Percentiles rank a stretch among this genome's conserved stretches.
These are phyloP conservation scores for Dendrobium catenatum DNA, from an alignment of 106 monocot species.

Conservation along the genomic window DNA sequence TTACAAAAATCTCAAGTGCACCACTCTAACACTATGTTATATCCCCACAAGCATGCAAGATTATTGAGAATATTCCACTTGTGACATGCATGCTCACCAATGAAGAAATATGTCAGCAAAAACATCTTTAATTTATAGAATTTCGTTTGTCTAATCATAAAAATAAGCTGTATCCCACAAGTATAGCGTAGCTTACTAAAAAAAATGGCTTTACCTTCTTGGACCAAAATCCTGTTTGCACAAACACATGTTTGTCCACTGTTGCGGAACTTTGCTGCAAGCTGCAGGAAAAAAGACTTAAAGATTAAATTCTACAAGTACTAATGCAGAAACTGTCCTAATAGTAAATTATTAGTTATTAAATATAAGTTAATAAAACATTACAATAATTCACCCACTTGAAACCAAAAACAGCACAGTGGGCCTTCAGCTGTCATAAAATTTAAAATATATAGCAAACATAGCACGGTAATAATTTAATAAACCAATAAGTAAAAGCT, in stretches of 20 bases:
- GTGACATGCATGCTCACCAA: neutral
- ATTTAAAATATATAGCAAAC: neutral
- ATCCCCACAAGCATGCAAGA: neutral
- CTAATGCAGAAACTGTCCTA: neutral
- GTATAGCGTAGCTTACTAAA: neutral
- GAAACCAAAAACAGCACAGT: neutral
- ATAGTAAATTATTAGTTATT: neutral
- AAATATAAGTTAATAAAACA: neutral
- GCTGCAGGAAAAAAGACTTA: conserved; percentile 29
- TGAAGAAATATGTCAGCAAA: neutral
- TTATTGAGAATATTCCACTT: neutral
- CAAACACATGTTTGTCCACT: conserved; percentile 97
- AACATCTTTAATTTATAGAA: neutral
- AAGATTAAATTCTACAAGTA: neutral
- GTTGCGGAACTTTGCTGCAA: conserved; percentile 92
- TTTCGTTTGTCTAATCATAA: neutral
- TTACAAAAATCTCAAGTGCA: too few relatives aligned
- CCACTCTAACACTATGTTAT: neutral
- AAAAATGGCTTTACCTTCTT: conserved; percentile 59
- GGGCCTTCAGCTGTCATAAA: neutral
- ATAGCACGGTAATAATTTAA: neutral
- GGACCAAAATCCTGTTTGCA: conserved; percentile 94
- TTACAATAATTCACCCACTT: neutral
- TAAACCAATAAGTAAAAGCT: conserved; percentile 7
- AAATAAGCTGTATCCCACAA: neutral